phyloP scores from a whole-genome alignment of 169 alveolate species.

The Cryptosporidium sp. region DNA sequence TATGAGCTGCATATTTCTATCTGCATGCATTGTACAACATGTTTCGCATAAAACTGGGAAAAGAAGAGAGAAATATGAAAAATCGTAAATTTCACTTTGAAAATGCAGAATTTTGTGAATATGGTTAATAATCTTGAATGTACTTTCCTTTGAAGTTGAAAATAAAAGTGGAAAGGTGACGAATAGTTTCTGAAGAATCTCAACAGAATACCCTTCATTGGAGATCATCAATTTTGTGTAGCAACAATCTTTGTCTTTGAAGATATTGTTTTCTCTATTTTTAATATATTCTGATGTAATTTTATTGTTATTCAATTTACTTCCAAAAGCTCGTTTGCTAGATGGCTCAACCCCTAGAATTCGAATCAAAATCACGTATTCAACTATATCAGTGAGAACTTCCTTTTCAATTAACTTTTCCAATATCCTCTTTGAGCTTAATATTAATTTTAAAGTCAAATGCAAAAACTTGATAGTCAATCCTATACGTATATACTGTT shows the following conservation, averaged over 20 bases:
- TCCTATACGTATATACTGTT: background rate
- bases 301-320: background rate
- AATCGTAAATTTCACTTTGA: conserved; percentile 1
- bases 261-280: background rate
- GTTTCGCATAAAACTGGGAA: conserved; percentile 66
- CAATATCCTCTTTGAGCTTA: background rate
- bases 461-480: conserved; percentile 8
- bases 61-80: conserved; percentile 36
- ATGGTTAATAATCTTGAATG: conserved; percentile 4
- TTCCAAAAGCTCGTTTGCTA: background rate
- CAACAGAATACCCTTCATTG: conserved; percentile 5
- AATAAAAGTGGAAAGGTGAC: conserved; percentile 24
- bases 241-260: conserved; percentile 7
- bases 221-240: conserved; percentile 36
- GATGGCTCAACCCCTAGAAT: background rate
- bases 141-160: conserved; percentile 1
- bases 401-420: background rate
- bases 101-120: conserved; percentile 11
- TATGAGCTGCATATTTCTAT: background rate
- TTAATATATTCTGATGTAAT: background rate
- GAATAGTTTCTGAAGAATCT: conserved; percentile 47
- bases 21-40: conserved; percentile 54
- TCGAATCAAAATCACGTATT: conserved; percentile 9
- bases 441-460: conserved; percentile 21
- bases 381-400: background rate